These are phyloP conservation scores for Talaromyces albobiverticillius DNA, from an alignment of 2,329 filamentous ascomycete species.

Conservation along the genomic window DNA sequence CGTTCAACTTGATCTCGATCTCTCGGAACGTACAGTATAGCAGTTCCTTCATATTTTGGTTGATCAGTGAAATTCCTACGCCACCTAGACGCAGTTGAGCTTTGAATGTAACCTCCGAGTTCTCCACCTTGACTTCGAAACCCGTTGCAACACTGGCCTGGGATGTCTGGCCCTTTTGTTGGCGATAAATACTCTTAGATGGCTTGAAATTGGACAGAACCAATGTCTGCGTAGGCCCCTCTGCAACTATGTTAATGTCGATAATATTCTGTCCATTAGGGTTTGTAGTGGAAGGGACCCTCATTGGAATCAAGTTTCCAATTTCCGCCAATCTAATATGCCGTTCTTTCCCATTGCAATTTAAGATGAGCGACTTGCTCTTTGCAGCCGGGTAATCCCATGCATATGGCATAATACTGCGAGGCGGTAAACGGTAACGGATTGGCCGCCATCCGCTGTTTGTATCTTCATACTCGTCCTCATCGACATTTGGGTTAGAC, in stretches of 20 bases:
- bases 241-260: conserved; percentile 92
- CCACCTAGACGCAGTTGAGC: conserved; percentile 86
- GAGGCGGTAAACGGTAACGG: conserved; percentile 82
- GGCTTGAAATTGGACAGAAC: conserved; percentile 91
- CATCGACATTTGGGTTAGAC: conserved; percentile 86
- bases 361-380: conserved; percentile 86
- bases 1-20: conserved; percentile 84
- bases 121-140: conserved; percentile 92
- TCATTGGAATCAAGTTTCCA: conserved; percentile 92
- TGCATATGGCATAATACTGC: conserved; percentile 98
- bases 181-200: conserved; percentile 86
- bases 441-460: conserved; percentile 88
- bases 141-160: conserved; percentile 62
- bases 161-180: conserved; percentile 55
- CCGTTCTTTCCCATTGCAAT: conserved; percentile 73
- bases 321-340: conserved; percentile 96
- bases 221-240: conserved; percentile 91
- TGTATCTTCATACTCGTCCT: conserved; percentile 71
- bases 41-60: conserved; percentile 84
- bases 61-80: conserved; percentile 89
- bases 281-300: conserved; percentile 66
- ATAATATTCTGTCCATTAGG: conserved; percentile 75
- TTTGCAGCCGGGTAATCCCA: conserved; percentile 99
- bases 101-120: conserved; percentile 83
- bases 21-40: conserved; percentile 92